Conservation (phyloP, 2,329 filamentous ascomycete genomes). For the Dactylellina leptospora region DNA sequence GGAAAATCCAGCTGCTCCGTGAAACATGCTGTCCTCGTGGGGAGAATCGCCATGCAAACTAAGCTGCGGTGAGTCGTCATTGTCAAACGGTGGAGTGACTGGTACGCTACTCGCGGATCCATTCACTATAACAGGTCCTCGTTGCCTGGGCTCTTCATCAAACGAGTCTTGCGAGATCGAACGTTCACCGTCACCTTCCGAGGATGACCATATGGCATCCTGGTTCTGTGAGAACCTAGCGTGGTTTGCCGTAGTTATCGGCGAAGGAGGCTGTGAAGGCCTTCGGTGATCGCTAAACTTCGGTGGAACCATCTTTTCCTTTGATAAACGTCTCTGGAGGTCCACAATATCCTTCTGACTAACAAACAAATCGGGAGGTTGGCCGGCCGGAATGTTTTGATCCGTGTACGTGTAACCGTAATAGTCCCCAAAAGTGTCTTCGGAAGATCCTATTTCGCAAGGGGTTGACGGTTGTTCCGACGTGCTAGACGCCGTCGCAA, state of each 20-base stretch:
- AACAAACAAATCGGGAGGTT: constrained; percentile 54
- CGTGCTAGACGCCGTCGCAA: constrained; percentile 46
- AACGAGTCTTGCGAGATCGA: constrained; percentile 54
- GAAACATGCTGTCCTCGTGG: constrained; percentile 29
- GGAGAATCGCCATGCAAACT: constrained; percentile 43
- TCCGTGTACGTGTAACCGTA: constrained; percentile 54
- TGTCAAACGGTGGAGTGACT: constrained; percentile 45
- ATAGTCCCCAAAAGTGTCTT: constrained; percentile 46
- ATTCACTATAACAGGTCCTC: constrained; percentile 62
- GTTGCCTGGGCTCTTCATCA: constrained; percentile 54
- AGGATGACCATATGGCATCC: constrained; percentile 55
- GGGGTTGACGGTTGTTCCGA: constrained; percentile 47
- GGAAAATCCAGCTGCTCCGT: constrained; percentile 16
- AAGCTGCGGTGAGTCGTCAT: constrained; percentile 39
- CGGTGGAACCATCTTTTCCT: constrained; percentile 55
- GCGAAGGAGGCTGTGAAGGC: constrained; percentile 52
- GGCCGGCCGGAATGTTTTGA: constrained; percentile 45
- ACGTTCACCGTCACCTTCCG: constrained; percentile 52
- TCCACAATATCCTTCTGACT: constrained; percentile 56
- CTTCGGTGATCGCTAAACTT: constrained; percentile 54
- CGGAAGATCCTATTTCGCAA: constrained; percentile 23
- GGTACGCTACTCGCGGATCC: constrained; percentile 58
- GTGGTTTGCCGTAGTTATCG: constrained; percentile 45
- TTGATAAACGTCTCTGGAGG: constrained; percentile 55
- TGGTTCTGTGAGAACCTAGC: constrained; percentile 48